These are phyloP conservation scores for Thalassiosira sp. DNA, from an alignment of 352 stramenopile species.

Conservation along the genomic window DNA sequence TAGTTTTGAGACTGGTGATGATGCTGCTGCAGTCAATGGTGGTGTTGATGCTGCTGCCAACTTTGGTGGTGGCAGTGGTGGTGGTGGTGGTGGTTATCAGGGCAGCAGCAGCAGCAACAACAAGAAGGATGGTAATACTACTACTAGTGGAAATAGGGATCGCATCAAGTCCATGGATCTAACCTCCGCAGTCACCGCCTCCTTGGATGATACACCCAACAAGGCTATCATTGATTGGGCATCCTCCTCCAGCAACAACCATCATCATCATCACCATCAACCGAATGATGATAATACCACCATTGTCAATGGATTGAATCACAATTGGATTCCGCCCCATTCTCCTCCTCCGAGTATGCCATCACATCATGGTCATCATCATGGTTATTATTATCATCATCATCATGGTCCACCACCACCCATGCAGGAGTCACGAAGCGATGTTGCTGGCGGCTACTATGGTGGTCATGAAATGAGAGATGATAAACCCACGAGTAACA, in stretches of 20 bases:
- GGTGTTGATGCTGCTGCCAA: too few species aligned
- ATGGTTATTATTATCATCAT: not conserved
- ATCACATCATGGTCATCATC: not conserved
- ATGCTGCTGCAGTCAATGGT: too few species aligned
- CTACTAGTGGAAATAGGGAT: not conserved
- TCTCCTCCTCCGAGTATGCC: not conserved
- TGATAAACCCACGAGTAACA: too few species aligned
- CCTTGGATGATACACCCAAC: constrained; percentile 12
- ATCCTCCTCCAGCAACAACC: too few species aligned
- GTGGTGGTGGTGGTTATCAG: too few species aligned
- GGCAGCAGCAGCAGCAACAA: not conserved
- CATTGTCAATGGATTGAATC: constrained; percentile 9
- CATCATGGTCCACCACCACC: constrained; percentile 2
- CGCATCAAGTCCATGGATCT: constrained; percentile 15
- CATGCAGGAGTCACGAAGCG: constrained; percentile 9
- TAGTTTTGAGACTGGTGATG: constrained; percentile 27
- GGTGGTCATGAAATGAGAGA: not conserved
- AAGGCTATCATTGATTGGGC: not conserved
- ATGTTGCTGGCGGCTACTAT: not conserved
- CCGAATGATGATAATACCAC: too few species aligned
- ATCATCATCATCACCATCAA: too few species aligned
- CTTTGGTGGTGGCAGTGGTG: too few species aligned
- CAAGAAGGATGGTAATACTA: too few species aligned
- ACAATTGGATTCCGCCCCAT: constrained; percentile 13
- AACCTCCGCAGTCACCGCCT: constrained; percentile 13